Evolutionary conservation across 2,329 filamentous ascomycete species (phyloP), one percentile per base, ranked within the genome.

Genomic region (Alternaria consortialis): DNA sequence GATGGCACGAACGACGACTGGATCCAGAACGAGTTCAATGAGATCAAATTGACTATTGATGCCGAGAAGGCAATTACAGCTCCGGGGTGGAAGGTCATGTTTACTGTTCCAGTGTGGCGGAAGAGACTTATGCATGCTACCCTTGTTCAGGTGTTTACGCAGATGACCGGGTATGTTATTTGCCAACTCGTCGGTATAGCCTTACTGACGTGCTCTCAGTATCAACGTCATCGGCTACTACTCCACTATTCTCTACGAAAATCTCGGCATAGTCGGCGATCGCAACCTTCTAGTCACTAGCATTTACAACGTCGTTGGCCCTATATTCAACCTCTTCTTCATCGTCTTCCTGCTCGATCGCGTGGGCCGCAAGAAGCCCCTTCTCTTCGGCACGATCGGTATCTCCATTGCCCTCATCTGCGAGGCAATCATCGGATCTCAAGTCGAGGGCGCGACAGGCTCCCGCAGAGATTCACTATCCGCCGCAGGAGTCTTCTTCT

Each of bases 71-170:
- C 82, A 2, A 80, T 87, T 43, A 85, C 83, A 8, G 84, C 74
- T 15, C 82, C 80, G 39, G 84, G 83, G 2, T 90, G 85, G 82
- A 72, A 71, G 2, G 82, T 88, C 54, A 84, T 90, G 77, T 88
- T 90, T 69, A 84, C 80, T 12, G 82, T 86, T 7, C 83, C 84
- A 27, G 76, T 84, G 56, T 89, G 87, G 83, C 84, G 89, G 70
- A 88, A 83, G 48, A 82, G 89, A 15, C 83, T 90, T 52, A 75
- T 89, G 64, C 85, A 89, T 62, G 89, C 86, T 23, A 85, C 85
- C 42, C 77, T 86, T 32, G 84, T 89, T 39, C 88, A 91, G 72
- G 83, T 88, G 62, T 88, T 91, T 68, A 87, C 88, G 48, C 88
- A 90, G 64, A 84, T 90, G 69, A 85, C 83, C n/a, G 86, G 86